Evolutionary conservation across 345 rosid genomes (phyloP).

Genomic region (Ceriops decandra): DNA sequence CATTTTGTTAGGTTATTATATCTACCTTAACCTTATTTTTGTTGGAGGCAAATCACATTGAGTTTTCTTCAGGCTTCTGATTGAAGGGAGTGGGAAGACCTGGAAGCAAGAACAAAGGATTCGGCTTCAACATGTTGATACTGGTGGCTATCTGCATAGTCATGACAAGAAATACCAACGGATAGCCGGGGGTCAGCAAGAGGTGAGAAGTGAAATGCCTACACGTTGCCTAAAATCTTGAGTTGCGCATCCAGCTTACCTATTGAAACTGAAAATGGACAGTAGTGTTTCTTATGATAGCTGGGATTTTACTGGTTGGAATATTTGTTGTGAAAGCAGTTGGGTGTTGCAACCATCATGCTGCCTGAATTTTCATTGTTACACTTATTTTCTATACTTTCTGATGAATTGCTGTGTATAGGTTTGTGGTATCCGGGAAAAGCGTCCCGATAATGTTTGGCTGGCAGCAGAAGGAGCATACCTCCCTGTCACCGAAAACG

Average conservation of each 20-base stretch:
- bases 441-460: conserved; percentile 85
- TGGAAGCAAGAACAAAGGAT: conserved; percentile 95
- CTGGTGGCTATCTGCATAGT: conserved; percentile 89
- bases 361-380: neutral
- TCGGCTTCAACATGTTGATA: conserved; percentile 93
- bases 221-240: too few relatives aligned
- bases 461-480: conserved; percentile 96
- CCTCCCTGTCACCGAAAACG: conserved; percentile 68
- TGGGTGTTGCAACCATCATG: neutral
- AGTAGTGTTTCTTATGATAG: too few relatives aligned
- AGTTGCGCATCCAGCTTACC: too few relatives aligned
- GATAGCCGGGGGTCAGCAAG: conserved; percentile 99
- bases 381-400: neutral
- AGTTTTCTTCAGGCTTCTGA: conserved; percentile 51
- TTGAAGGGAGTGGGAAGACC: conserved; percentile 88
- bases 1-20: neutral
- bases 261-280: too few relatives aligned
- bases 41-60: conserved; percentile 10
- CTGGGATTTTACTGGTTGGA: too few relatives aligned
- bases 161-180: conserved; percentile 94
- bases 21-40: neutral
- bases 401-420: conserved; percentile 20
- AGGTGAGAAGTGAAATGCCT: conserved; percentile 45
- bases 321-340: neutral
- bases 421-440: conserved; percentile 90